A percentile compares a stretch with the other conserved stretches of the same genome.
phyloP scores from a whole-genome alignment of 2,329 filamentous ascomycete species.

The Spiromastix sp. region DNA sequence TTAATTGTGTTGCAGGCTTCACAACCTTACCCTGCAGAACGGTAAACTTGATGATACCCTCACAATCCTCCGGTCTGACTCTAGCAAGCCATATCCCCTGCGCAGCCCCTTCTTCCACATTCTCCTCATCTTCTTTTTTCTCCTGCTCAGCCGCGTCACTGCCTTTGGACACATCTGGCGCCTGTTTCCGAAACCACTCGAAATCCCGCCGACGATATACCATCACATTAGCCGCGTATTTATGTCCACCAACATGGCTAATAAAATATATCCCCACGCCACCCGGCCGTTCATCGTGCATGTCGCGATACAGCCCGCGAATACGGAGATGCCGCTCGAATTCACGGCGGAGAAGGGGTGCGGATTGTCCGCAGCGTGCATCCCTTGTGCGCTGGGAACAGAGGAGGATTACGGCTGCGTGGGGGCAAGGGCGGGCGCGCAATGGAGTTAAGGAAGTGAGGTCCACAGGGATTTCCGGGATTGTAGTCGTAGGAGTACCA shows the following conservation, averaged over 20 bases:
- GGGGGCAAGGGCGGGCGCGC: conserved; percentile 59
- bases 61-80: conserved; percentile 77
- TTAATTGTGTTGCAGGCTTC: conserved; percentile 73
- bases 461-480: conserved; percentile 7
- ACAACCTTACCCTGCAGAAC: conserved; percentile 88
- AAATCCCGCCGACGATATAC: conserved; percentile 59
- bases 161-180: not conserved
- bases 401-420: conserved; percentile 78
- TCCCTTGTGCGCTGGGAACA: conserved; percentile 94
- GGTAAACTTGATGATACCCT: conserved; percentile 83
- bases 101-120: conserved; percentile 48
- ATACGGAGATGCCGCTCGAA: conserved; percentile 81
- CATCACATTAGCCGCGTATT: conserved; percentile 91
- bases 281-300: conserved; percentile 78
- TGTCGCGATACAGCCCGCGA: conserved; percentile 72
- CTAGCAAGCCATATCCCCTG: conserved; percentile 92
- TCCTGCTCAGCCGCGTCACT: conserved; percentile 11
- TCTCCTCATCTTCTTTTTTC: conserved; percentile 22
- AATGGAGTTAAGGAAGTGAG: conserved; percentile 32
- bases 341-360: conserved; percentile 78
- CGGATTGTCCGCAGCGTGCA: conserved; percentile 86
- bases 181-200: conserved; percentile 22
- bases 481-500: conserved; percentile 11
- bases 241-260: conserved; percentile 91
- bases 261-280: conserved; percentile 96